Base-by-base conservation (phyloP, 2,329 filamentous ascomycete genomes). In the Fusarium robinianum region DNA sequence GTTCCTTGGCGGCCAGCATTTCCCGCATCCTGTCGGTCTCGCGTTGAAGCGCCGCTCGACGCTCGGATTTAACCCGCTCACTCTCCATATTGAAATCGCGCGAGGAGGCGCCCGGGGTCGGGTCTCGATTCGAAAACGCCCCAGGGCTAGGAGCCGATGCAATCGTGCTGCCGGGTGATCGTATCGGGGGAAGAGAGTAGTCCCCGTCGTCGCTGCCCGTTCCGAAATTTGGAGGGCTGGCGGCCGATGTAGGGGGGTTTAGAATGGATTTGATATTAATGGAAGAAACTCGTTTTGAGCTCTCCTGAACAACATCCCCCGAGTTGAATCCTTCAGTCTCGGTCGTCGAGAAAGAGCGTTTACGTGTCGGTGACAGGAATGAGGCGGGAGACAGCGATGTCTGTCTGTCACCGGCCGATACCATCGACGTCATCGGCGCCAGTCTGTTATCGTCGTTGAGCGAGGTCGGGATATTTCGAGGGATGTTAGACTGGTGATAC, bases 241-340 rank as follows among this genome's bases (percentile, higher is more conserved):
- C 57, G n/a, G 55, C 52, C n/a, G 51, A 53, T 6, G 51, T 58
- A 11, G 68, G 60, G 3, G 82, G 82, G 51, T 90, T 90, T 9
- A 91, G 70, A 30, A 90, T 85, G 5, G 86, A 87, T 53, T 84
- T 87, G 49, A 90, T 90, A 6, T 85, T 87, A 49, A 90, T 90
- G 3, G 85, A 88, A 12, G 84, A 88, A 4, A 90, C 69, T 10
- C 87, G 81, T 63, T 86, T 78, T 27, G 80, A 68, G 24, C 68
- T 69, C 17, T 81, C 75, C 16, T 72, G 68, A 3, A 70, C 68
- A n/a, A 61, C 57, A 24, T 74, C 70, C 21, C 63, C 59, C 6
- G 55, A 44, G n/a, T 45, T 58, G 14, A 65, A 61, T n/a, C 63
- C 61, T 24, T 82, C 79, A 14, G 73, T 75, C 41, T 84, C 80